phyloP scores from a whole-genome alignment of 257 asterid species.

The Buddleja alternifolia region DNA sequence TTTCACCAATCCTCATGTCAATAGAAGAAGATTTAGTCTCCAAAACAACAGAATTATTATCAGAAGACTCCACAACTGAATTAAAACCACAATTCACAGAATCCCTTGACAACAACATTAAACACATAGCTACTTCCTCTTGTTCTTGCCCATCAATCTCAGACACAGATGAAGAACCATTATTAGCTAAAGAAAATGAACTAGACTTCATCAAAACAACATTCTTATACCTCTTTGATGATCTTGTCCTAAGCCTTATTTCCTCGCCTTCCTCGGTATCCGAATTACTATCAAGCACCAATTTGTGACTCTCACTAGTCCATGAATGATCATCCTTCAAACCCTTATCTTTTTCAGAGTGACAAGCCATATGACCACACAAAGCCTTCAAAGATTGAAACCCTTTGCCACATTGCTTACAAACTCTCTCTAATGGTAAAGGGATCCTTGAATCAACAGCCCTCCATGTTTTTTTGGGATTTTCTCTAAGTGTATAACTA shows the following conservation, averaged over 20 bases:
- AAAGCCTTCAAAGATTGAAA: slow-evolving; percentile 88
- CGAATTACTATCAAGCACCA: slow-evolving; percentile 56
- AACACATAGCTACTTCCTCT: slow-evolving; percentile 78
- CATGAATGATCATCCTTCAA: slow-evolving; percentile 77
- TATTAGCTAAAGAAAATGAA: slow-evolving; percentile 45
- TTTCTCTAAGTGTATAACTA: slow-evolving; percentile 75
- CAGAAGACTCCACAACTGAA: slow-evolving; percentile 89
- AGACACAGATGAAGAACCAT: slow-evolving; percentile 66
- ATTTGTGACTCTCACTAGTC: slow-evolving; percentile 72
- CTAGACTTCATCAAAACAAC: slow-evolving; percentile 41
- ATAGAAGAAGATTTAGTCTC: slow-evolving; percentile 80
- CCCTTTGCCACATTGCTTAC: slow-evolving; percentile 95
- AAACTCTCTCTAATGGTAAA: slow-evolving; percentile 55
- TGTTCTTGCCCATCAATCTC: slow-evolving; percentile 81
- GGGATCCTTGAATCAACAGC: slow-evolving; percentile 55
- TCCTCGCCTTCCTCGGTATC: slow-evolving; percentile 73
- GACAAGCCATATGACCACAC: slow-evolving; percentile 99
- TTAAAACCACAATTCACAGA: slow-evolving; percentile 56
- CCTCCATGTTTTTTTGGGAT: slow-evolving; percentile 91
- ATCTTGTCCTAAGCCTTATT: slow-evolving; percentile 44
- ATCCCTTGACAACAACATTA: slow-evolving; percentile 88
- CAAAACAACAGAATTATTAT: slow-evolving; percentile 73
- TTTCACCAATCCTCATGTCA: slow-evolving; percentile 49
- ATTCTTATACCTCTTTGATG: slow-evolving; percentile 55
- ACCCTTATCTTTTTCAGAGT: slow-evolving; percentile 72